Conservation (phyloP, 495 filamentous ascomycete genomes). For the Penicillium arizonense region DNA sequence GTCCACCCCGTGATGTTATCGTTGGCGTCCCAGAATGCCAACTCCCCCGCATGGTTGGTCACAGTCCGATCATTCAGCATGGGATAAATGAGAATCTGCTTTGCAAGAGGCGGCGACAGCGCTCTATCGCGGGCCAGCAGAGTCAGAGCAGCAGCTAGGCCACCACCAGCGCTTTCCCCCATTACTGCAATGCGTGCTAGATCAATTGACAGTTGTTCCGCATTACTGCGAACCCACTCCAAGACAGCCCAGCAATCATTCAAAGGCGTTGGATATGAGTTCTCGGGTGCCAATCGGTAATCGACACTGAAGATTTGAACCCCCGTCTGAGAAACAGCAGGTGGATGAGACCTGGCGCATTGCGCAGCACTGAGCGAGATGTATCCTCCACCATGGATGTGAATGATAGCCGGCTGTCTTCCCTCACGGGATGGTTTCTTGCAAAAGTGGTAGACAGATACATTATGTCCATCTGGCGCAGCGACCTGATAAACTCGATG, state of each 20-base stretch:
- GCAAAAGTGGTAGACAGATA: conserved; percentile 14
- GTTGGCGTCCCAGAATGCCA: conserved; percentile 15
- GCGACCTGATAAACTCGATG: conserved; percentile 6
- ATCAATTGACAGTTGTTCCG: conserved; percentile 42
- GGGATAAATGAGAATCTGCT: conserved; percentile 51
- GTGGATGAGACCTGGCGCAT: not conserved
- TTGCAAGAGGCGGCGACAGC: conserved; percentile 34
- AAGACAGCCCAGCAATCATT: conserved; percentile 42
- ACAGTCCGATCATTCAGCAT: conserved; percentile 42
- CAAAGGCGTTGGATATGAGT: conserved; percentile 31
- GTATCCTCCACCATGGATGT: conserved; percentile 15
- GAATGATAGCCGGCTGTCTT: conserved; percentile 11
- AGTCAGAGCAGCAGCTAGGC: conserved; percentile 39
- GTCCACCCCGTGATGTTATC: conserved; percentile 31
- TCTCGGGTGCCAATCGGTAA: conserved; percentile 34
- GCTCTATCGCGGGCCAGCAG: conserved; percentile 41
- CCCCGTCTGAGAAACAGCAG: conserved; percentile 7
- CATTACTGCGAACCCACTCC: conserved; percentile 38
- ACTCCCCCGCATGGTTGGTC: conserved; percentile 6
- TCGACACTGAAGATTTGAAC: conserved; percentile 26
- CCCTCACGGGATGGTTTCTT: not conserved
- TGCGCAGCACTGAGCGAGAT: conserved; percentile 8
- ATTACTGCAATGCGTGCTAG: conserved; percentile 28
- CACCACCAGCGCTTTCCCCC: conserved; percentile 59
- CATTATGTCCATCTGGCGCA: conserved; percentile 1